A percentile compares a stretch with the other conserved stretches of the same genome.
These are phyloP conservation scores for Penicillium brasilianum DNA, from an alignment of 2,329 filamentous ascomycete species.

Conservation along the genomic window DNA sequence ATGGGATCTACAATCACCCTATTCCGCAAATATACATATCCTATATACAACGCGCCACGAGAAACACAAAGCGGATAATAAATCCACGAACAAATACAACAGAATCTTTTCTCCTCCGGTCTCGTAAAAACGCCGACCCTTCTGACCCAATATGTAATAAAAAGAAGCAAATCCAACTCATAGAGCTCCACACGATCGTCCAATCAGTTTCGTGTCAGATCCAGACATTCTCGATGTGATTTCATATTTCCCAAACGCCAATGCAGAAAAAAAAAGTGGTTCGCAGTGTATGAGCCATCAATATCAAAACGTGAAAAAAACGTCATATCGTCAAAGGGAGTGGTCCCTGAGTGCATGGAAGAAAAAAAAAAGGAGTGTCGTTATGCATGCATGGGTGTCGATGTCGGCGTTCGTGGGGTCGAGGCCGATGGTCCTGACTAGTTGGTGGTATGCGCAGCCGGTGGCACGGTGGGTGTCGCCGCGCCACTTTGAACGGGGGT, in stretches of 20 bases:
- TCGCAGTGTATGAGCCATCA: conserved; percentile 1
- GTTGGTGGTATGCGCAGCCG: conserved; percentile 8
- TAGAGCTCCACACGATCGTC: not conserved
- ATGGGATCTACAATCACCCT: conserved; percentile 14
- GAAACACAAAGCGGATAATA: conserved; percentile 2
- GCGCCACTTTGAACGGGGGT: conserved; percentile 18
- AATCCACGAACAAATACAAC: conserved; percentile 2
- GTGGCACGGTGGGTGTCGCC: conserved; percentile 10
- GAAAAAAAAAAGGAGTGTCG: conserved; percentile 13
- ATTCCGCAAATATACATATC: conserved; percentile 19
- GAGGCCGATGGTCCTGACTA: conserved; percentile 4
- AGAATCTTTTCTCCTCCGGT: conserved; percentile 1
- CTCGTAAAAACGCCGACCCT: not conserved
- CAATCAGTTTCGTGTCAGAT: not conserved
- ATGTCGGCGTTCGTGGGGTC: not conserved
- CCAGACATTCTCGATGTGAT: not conserved
- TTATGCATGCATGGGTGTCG: conserved; percentile 15
- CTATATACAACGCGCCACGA: conserved; percentile 19
- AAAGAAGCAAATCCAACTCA: not conserved
- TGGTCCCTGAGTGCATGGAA: not conserved
- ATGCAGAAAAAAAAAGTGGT: not conserved
- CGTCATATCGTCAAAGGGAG: not conserved
- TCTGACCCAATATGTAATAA: not conserved
- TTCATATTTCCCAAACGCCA: not conserved
- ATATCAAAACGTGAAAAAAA: conserved; percentile 6